Evolutionary conservation across 2,329 filamentous ascomycete species (phyloP).

Genomic region (Cladosporium sp.): DNA sequence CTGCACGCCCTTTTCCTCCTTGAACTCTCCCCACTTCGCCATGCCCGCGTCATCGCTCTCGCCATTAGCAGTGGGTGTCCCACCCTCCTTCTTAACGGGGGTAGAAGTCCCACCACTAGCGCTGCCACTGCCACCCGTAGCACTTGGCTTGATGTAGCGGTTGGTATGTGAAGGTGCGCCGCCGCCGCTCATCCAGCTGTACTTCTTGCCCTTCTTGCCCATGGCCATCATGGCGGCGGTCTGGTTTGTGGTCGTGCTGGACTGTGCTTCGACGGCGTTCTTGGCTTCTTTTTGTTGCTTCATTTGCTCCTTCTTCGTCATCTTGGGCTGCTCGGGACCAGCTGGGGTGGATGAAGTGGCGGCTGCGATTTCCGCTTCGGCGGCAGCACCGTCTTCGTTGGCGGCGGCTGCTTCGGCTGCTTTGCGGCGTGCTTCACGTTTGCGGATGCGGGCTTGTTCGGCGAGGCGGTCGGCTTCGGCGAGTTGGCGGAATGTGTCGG

Average conservation of each 20-base stretch:
- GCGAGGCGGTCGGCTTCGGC: slow-evolving; percentile 67
- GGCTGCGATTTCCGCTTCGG: slow-evolving; percentile 26
- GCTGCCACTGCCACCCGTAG: slow-evolving; percentile 21
- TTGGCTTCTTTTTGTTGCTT: slow-evolving; percentile 73
- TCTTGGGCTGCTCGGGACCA: slow-evolving; percentile 58
- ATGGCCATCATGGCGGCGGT: slow-evolving; percentile 74
- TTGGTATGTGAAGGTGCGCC: slow-evolving; percentile 59
- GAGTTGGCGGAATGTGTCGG: slow-evolving; percentile 60
- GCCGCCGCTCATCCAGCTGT: slow-evolving; percentile 65
- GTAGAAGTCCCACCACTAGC: slow-evolving; percentile 28
- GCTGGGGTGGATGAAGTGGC: slow-evolving; percentile 30
- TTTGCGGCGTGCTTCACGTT: slow-evolving; percentile 46
- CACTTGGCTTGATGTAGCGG: slow-evolving; percentile 35
- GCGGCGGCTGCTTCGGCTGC: slow-evolving; percentile 30
- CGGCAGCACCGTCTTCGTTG: slow-evolving; percentile 18
- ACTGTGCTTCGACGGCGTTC: slow-evolving; percentile 28
- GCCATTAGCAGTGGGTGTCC: slow-evolving; percentile 17
- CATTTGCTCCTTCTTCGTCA: slow-evolving; percentile 86
- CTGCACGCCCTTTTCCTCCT: slow-evolving; percentile 81
- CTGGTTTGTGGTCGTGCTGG: slow-evolving; percentile 76
- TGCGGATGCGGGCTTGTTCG: slow-evolving; percentile 65
- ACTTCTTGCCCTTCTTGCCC: slow-evolving; percentile 67
- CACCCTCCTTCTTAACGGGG: slow-evolving; percentile 24
- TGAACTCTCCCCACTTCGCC: slow-evolving; percentile 41
- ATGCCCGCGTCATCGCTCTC: slow-evolving; percentile 25